Base-by-base conservation (phyloP, 2,329 filamentous ascomycete genomes). In the Penicillium sp. region DNA sequence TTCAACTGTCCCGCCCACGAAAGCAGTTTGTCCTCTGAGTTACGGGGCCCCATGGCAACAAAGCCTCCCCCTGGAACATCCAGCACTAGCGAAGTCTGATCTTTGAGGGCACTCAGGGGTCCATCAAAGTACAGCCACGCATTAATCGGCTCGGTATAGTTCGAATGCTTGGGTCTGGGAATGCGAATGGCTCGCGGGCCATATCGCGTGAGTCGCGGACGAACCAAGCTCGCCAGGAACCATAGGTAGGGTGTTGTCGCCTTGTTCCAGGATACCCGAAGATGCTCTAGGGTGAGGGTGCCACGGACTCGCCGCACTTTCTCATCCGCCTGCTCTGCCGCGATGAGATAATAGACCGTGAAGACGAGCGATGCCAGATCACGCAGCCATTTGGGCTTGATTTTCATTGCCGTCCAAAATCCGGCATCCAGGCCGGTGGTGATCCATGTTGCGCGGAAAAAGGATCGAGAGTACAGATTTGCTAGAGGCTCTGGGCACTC, bases 381-480 rank as follows among this genome's bases (percentile, higher is more conserved):
- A 40, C 92, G 84, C 43, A 96, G 67, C 86, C 90, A 93, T 69
- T 90, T 92, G 50, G 82, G 82, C 57, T 85, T 86, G 63, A 99
- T 93, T 69, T 87, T 89, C 95, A 99, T 99, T 36, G 95, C 95
- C 0, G 92, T 96, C 95, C 95, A 99, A 76, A 97, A 99, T 1
- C 95, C 95, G 6, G 95, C 95, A 69, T 99, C 95, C 60, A 99
- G 79, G 0, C 92, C 95, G 0, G 95, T 99, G 54, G 95, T 88
- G 16, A 98, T 86, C 95, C 95, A 99, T 72, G 95, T 99, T 56
- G 95, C 95, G 50, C 95, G 89, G 75, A 96, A 99, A 79, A 96
- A 99, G 31, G 90, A 88, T 53, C 91, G 84, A 55, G 91, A 92
- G 79, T 99, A 99, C 74, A 98, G 89, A 71, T 96, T 96, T 33